Percentiles rank a stretch among this genome's conserved stretches.
Evolutionary conservation across 129 eudicot species (phyloP).

Genomic region (Daucus carota): DNA sequence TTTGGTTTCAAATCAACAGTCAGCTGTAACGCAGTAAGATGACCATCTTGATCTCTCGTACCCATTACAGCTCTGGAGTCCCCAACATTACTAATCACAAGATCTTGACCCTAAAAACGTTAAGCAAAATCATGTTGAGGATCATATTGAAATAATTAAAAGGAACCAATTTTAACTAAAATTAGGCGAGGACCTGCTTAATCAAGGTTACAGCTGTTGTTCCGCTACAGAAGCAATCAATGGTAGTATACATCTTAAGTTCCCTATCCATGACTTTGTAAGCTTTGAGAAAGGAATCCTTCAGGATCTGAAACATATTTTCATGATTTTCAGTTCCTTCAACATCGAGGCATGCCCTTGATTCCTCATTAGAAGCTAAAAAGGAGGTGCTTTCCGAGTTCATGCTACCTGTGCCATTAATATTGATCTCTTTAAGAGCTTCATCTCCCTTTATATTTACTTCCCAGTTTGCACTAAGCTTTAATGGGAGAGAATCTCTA

Average conservation of each 20-base stretch:
- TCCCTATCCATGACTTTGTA: slow-evolving; percentile 83
- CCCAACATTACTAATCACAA: slow-evolving; percentile 70
- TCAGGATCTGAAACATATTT: slow-evolving; percentile 58
- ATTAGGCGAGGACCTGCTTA: slow-evolving; percentile 49
- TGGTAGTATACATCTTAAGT: slow-evolving; percentile 49
- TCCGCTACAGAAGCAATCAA: slow-evolving; percentile 89
- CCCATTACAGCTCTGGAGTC: slow-evolving; percentile 78
- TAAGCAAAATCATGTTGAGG: slow-evolving; percentile 4
- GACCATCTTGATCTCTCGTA: slow-evolving; percentile 46
- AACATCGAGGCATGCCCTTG: slow-evolving; percentile 27
- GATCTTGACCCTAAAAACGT: slow-evolving; percentile 56
- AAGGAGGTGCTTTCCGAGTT: slow-evolving; percentile 54
- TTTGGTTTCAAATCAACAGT: slow-evolving; percentile 79
- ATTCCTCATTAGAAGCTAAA: slow-evolving; percentile 33
- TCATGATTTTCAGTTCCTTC: slow-evolving; percentile 53
- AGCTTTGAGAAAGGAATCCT: slow-evolving; percentile 71
- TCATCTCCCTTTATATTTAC: slow-evolving; percentile 54
- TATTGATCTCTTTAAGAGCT: slow-evolving; percentile 45
- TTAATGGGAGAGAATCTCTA: slow-evolving; percentile 79
- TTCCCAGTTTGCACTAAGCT: slow-evolving; percentile 83
- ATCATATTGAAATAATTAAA: neutral
- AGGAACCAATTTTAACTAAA: neutral
- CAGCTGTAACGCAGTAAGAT: slow-evolving; percentile 60
- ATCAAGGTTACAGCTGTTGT: slow-evolving; percentile 86
- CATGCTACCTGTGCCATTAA: slow-evolving; percentile 31